Conservation (phyloP, 176 grass and related monocot genomes). For the Eragrostis curvula region DNA sequence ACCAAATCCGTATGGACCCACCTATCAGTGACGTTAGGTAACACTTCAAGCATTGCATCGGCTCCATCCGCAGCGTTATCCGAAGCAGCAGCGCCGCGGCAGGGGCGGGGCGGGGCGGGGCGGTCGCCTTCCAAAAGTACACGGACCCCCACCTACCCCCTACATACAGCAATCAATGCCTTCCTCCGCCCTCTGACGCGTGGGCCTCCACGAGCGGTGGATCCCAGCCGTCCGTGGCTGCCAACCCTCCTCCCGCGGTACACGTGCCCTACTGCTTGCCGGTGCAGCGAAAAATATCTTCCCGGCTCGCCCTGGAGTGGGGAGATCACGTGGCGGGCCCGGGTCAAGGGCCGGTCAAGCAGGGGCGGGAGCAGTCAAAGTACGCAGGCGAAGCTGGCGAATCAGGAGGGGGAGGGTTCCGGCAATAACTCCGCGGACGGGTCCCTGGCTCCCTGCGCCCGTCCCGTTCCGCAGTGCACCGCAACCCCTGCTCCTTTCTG, state of each 20-base stretch:
- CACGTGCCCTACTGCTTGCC: not conserved
- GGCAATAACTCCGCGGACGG: not conserved
- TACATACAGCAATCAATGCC: not conserved
- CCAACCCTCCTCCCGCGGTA: not conserved
- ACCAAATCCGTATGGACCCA: accelerated
- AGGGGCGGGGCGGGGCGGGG: not conserved
- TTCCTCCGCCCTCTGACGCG: not conserved
- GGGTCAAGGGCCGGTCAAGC: not conserved
- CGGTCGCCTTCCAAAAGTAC: slow-evolving; percentile 9
- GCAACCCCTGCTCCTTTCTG: not conserved
- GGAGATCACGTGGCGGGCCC: slow-evolving; percentile 8
- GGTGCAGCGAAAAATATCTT: not conserved
- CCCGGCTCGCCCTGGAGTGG: not conserved
- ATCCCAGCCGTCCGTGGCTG: not conserved
- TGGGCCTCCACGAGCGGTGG: not conserved
- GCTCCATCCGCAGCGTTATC: not conserved
- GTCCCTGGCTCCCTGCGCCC: not conserved
- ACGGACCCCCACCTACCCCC: not conserved
- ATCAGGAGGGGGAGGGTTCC: not conserved
- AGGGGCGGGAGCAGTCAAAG: not conserved
- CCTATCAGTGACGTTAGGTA: not conserved
- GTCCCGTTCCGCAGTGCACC: no score
- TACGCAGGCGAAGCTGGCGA: slow-evolving; percentile 25
- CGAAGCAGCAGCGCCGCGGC: not conserved
- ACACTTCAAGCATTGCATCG: accelerated